phyloP scores from a whole-genome alignment of 441 rosid genomes.

The Jatropha podagrica region DNA sequence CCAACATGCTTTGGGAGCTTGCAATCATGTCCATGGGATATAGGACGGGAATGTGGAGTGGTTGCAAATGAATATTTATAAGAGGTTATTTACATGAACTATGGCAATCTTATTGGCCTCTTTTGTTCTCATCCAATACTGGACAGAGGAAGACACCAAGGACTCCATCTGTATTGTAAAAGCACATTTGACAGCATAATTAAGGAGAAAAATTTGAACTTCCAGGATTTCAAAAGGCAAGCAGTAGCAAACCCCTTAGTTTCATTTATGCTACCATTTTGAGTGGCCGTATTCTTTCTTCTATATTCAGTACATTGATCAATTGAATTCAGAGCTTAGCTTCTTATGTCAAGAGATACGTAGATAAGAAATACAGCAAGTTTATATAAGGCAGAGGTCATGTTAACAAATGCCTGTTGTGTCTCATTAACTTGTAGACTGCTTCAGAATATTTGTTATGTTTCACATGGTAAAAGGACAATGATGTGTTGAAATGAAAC shows the following conservation, averaged over 20 bases:
- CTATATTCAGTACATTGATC: not conserved
- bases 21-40: slow-evolving; percentile 84
- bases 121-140: slow-evolving; percentile 1
- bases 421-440: not conserved
- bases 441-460: not conserved
- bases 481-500: not conserved
- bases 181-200: not conserved
- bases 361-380: not conserved
- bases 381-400: not conserved
- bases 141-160: slow-evolving; percentile 3
- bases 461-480: not conserved
- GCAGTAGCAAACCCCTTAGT: not conserved
- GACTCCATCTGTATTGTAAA: slow-evolving; percentile 1
- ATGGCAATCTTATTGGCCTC: not conserved
- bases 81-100: not conserved
- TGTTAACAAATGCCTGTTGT: not conserved
- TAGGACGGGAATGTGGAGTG: slow-evolving; percentile 75
- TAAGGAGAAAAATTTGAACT: slow-evolving; percentile 4
- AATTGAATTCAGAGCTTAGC: slow-evolving; percentile 10
- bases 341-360: not conserved
- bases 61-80: slow-evolving; percentile 32
- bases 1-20: slow-evolving; percentile 95
- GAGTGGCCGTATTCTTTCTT: not conserved
- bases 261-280: not conserved
- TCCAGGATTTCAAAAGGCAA: slow-evolving; percentile 3